Base-by-base conservation (phyloP, 495 filamentous ascomycete genomes). In the Penicillium canescens region DNA sequence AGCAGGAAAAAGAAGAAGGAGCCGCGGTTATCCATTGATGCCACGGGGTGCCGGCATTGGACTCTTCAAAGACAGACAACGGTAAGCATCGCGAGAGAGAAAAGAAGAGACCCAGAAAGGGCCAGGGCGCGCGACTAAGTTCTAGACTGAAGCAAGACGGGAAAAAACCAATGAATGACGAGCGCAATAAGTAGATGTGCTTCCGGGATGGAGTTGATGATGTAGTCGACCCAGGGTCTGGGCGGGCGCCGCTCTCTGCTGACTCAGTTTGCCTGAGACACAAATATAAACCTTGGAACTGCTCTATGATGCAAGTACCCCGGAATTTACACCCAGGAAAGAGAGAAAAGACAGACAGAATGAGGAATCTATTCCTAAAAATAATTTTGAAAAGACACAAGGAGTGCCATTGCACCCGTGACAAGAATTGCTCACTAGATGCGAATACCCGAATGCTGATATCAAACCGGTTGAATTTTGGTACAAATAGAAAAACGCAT, bases 1-100 rank as follows among this genome's bases (percentile, higher is more conserved):
- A 82, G 37, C 56, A 82, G 46, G 50, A 81, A 65, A 42, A 82
- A 67, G 55, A 82, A 70, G 44, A 81, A 72, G 38, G 74, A 73
- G 46, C 69, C 76, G 69, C 70, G 77, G 68, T 70, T 73, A 73
- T 78, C 75, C 75, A 76, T 78, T 53, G 62, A 70, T 62, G 67
- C 69, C 62, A 56, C 60, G 54, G 48, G 54, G 57, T 54, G 56
- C 57, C 53, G 57, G 60, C 66, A 71, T 70, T 57, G 63, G 66
- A 66, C 55, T 58, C 53, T 54, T 71, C 55, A 67, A 24, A 54
- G 39, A 43, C 33, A 55, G 50, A 42, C 45, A 53, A 60, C 50
- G 46, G 56, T 55, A 46, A 55, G 54, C 62, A 68, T 68, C 52
- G 54, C 63, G 59, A 28, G 56, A 28, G 38, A 54, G 45, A 54